A percentile compares a stretch with the other conserved stretches of the same genome.
phyloP scores from a whole-genome alignment of 495 filamentous ascomycete species.

The Schizothecium vesticola region DNA sequence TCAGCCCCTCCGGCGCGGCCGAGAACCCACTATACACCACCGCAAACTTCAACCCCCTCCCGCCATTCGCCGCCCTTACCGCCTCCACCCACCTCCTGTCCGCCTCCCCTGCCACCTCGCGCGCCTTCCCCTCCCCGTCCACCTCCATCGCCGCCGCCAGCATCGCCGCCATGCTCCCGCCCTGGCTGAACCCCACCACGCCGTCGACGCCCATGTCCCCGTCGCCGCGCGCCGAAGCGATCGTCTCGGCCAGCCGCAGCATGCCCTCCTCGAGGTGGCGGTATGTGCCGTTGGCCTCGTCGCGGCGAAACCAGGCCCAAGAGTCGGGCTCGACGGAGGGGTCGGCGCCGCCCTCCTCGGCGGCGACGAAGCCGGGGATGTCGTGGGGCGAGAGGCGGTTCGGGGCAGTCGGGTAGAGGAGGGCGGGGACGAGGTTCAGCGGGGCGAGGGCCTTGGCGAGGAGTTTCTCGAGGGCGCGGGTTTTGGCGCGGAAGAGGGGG shows the following conservation, averaged over 20 bases:
- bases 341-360: conserved; percentile 25
- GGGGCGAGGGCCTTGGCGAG: conserved; percentile 66
- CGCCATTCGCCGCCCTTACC: conserved; percentile 41
- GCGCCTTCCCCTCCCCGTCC: conserved; percentile 31
- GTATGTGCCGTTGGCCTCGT: conserved; percentile 55
- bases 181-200: conserved; percentile 72
- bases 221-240: conserved; percentile 26
- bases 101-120: conserved; percentile 37
- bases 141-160: conserved; percentile 64
- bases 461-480: conserved; percentile 74
- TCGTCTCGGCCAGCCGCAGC: conserved; percentile 48
- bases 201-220: conserved; percentile 61
- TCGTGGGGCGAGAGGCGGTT: conserved; percentile 57
- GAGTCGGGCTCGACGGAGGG: conserved; percentile 48
- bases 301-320: conserved; percentile 84
- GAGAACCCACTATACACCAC: conserved; percentile 76
- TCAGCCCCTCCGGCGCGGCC: conserved; percentile 56
- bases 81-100: conserved; percentile 30
- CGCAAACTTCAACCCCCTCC: conserved; percentile 68
- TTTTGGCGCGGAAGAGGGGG: conserved; percentile 80
- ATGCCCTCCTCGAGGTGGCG: conserved; percentile 62
- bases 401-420: conserved; percentile 60
- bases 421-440: conserved; percentile 48
- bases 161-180: conserved; percentile 56
- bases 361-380: conserved; percentile 59